Evolutionary conservation across 257 asterid genomes (phyloP), one percentile per base, ranked within the genome.

Genomic region (Ballota nigra): DNA sequence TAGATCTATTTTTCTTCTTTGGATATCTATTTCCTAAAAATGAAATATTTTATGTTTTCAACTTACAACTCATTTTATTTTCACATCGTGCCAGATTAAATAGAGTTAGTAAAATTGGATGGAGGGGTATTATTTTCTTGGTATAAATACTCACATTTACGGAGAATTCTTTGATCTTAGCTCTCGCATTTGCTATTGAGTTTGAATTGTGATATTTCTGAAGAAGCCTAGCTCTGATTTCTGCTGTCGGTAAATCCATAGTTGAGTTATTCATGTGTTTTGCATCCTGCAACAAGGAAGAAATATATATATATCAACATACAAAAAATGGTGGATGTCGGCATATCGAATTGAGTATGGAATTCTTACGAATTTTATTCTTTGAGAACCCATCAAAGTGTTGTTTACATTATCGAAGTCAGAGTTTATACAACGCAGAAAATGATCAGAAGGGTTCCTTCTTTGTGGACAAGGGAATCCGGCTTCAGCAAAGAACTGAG

Each of bases 381-480:
- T 77, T 26, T 66, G 79, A 3, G 95, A 86, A 5, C 86, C 94
- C 64, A 62, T 77, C 80, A 86, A 67, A 28, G 82, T 75, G 66
- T 70, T 84, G 77, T 84, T 86, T 11, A 86, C 88, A 53, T 78
- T 60, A 45, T 93, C 98, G 64, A 93, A 93, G 72, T 93, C 98
- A 0, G 97, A 84, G 72, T 93, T 93, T 9, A 86, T 81, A 57
- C 96, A 93, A 0, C 96, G 92, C 10, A 93, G 94, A 70, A 91
- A 93, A 72, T 93, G 98, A 66, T 93, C 98, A 9, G 96, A 88
- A 4, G 98, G 98, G 77, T 85, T 93, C 77, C 97, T 77, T 81
- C 77, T 87, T 5, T 78, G 75, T 8, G 98, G 97, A 77, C 98
- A 93, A 52, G 95, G 95, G 73, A 85, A 86, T 26, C 98, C 97